Conservation (phyloP, 495 filamentous ascomycete species). For the Amphirosellinia nigrospora region DNA sequence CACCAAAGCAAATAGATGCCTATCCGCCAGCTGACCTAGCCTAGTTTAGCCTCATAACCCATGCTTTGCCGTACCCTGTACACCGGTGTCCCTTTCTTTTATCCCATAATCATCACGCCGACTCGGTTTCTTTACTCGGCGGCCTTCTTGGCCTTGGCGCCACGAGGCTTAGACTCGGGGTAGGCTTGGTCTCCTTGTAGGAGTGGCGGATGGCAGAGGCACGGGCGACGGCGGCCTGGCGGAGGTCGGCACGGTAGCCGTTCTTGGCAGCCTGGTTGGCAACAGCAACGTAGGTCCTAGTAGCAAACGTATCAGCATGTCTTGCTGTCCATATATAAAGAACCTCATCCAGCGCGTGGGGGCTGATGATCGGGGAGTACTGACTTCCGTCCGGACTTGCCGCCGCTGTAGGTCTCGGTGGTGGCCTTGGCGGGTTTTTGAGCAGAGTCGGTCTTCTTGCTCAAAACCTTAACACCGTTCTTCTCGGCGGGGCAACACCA, state of each 20-base stretch:
- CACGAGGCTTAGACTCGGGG: slow-evolving; percentile 74
- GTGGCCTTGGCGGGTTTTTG: slow-evolving; percentile 73
- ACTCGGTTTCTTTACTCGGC: slow-evolving; percentile 49
- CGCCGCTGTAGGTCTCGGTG: slow-evolving; percentile 68
- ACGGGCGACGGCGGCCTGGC: slow-evolving; percentile 83
- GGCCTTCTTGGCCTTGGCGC: slow-evolving; percentile 80
- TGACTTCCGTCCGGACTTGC: slow-evolving; percentile 79
- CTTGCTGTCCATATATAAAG: not conserved
- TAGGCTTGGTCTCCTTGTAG: slow-evolving; percentile 78
- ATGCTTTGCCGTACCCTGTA: slow-evolving; percentile 28
- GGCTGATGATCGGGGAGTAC: slow-evolving; percentile 40
- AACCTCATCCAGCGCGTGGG: not conserved
- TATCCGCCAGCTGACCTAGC: slow-evolving; percentile 31
- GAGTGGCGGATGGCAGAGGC: slow-evolving; percentile 83
- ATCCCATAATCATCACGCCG: slow-evolving; percentile 31
- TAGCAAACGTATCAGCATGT: slow-evolving; percentile 35
- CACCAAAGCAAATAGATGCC: slow-evolving; percentile 30
- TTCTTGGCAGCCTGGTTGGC: slow-evolving; percentile 79
- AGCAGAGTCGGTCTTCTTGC: slow-evolving; percentile 77
- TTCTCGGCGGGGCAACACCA: slow-evolving; percentile 72
- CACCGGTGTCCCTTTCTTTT: slow-evolving; percentile 21
- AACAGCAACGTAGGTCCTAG: slow-evolving; percentile 86
- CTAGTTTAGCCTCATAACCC: slow-evolving; percentile 19
- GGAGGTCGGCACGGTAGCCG: slow-evolving; percentile 86
- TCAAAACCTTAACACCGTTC: slow-evolving; percentile 74